A percentile compares a stretch with the other conserved stretches of the same genome.
These are phyloP conservation scores for Coemansia sp. DNA, from an alignment of 192 early-diverging fungal genomes.

Conservation along the genomic window DNA sequence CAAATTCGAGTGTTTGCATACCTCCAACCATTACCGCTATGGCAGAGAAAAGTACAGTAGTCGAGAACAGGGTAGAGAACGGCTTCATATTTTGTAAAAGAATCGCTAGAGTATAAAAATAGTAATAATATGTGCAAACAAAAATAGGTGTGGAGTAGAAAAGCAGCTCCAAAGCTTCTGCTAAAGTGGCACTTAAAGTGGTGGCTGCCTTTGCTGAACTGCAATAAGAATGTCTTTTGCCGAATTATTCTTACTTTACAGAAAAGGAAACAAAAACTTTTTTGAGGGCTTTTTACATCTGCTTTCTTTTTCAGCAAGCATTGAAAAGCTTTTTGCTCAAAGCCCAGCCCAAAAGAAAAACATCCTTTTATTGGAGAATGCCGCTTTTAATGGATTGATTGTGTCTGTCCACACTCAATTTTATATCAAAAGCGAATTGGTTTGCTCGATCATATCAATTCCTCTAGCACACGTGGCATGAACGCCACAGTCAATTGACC, in stretches of 20 bases:
- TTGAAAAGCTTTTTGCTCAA: background rate
- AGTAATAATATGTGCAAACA: background rate
- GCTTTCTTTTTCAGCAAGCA: background rate
- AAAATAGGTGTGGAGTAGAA: background rate
- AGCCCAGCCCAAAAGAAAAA: background rate
- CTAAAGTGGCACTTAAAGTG: background rate
- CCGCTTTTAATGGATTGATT: background rate
- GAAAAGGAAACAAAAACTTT: background rate
- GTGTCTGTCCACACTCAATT: background rate
- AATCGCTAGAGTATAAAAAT: background rate
- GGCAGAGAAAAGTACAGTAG: background rate
- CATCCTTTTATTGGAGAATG: background rate
- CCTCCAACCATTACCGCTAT: background rate
- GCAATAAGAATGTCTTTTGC: background rate
- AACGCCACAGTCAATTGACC: background rate
- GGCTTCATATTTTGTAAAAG: background rate
- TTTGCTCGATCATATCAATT: too few relatives aligned
- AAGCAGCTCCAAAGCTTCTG: background rate
- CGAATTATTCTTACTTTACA: background rate
- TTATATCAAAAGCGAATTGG: background rate
- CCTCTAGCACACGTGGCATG: too few relatives aligned
- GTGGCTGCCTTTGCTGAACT: conserved; percentile 2
- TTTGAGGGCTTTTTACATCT: too few relatives aligned
- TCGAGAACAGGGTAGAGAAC: background rate
- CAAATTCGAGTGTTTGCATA: background rate